Percentiles rank a stretch among this genome's conserved stretches.
Conservation (phyloP, 768 basidiomycete genomes). For the Lactarius vividus region DNA sequence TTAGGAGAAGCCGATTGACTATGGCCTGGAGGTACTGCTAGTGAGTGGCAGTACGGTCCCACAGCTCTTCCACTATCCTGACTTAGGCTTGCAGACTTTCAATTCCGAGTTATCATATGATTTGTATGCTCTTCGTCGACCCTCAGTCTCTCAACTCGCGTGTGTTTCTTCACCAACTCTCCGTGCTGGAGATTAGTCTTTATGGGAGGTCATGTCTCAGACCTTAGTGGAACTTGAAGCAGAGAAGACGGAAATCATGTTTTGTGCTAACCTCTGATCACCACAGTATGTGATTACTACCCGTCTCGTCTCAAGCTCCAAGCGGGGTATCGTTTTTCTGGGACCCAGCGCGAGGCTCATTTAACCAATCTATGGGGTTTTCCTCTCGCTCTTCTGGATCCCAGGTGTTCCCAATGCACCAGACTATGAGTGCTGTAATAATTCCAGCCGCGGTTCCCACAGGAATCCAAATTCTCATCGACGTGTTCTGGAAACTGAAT, state of each 20-base stretch:
- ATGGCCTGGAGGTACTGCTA: too few species aligned
- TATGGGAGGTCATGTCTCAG: background rate
- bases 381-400: background rate
- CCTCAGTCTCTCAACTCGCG: too few species aligned
- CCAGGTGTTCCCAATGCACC: conserved; percentile 16
- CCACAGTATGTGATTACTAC: background rate
- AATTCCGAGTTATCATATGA: too few species aligned
- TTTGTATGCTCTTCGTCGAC: too few species aligned
- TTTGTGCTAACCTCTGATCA: background rate
- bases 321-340: background rate
- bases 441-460: background rate
- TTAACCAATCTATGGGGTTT: background rate
- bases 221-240: background rate
- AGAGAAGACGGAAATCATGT: background rate
- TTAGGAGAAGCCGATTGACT: too few species aligned
- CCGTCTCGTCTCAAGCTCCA: background rate
- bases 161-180: background rate
- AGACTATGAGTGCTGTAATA: background rate
- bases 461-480: background rate
- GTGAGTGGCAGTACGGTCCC: too few species aligned
- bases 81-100: too few species aligned
- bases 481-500: conserved; percentile 7
- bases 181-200: background rate
- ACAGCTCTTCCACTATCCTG: too few species aligned
- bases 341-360: too few species aligned